phyloP scores from a whole-genome alignment of 1,139 yeast species.

The Citeromyces hawaiiensis region DNA sequence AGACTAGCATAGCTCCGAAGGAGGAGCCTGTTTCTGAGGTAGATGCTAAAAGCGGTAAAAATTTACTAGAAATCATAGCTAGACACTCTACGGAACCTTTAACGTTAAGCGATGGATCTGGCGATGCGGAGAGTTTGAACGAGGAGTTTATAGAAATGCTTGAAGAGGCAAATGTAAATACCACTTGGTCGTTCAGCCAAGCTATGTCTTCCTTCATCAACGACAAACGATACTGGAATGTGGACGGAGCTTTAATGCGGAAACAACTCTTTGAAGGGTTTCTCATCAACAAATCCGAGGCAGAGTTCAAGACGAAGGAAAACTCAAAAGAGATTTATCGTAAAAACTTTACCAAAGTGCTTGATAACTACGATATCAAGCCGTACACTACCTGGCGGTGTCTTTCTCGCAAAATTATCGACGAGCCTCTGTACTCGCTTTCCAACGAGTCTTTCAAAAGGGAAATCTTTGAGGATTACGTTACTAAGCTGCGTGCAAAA shows the following conservation, averaged over 20 bases:
- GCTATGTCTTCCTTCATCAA: conserved; percentile 48
- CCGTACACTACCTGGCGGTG: conserved; percentile 60
- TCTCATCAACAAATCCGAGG: conserved; percentile 37
- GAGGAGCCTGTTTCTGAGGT: conserved; percentile 2
- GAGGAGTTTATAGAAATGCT: conserved; percentile 40
- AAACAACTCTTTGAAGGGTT: conserved; percentile 55
- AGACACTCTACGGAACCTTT: background rate
- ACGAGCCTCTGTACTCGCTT: conserved; percentile 59
- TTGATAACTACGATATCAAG: conserved; percentile 30
- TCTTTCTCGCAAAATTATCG: conserved; percentile 32
- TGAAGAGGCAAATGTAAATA: conserved; percentile 40
- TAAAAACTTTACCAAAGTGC: conserved; percentile 34
- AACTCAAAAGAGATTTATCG: conserved; percentile 41
- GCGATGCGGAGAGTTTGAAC: conserved; percentile 30
- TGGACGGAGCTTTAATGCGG: conserved; percentile 47
- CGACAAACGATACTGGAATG: conserved; percentile 59
- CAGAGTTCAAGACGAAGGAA: conserved; percentile 38
- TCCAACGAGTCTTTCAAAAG: conserved; percentile 44
- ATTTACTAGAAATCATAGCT: conserved; percentile 4
- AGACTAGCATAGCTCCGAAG: conserved; percentile 5
- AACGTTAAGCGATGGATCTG: conserved; percentile 4
- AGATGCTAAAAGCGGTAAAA: conserved; percentile 3
- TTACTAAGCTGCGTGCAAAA: conserved; percentile 23
- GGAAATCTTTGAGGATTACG: conserved; percentile 36
- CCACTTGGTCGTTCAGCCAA: conserved; percentile 64